phyloP scores from a whole-genome alignment of 1,284 basidiomycete species.

The Fomitopsis pinicola region DNA sequence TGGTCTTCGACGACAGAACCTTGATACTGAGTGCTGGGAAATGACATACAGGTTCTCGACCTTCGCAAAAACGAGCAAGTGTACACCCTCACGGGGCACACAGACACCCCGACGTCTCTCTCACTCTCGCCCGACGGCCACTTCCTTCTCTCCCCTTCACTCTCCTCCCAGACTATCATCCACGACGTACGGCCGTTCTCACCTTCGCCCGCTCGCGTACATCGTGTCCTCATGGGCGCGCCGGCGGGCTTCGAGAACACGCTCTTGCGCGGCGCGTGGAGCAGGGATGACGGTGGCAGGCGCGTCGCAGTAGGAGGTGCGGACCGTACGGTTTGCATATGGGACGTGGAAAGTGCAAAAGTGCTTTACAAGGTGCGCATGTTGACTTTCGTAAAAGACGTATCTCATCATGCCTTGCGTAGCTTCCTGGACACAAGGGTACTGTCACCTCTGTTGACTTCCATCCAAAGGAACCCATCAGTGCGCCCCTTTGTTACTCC shows the following conservation, averaged over 20 bases:
- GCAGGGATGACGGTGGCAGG: slow-evolving; percentile 66
- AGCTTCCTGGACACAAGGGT: slow-evolving; percentile 92
- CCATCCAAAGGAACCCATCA: slow-evolving; percentile 90
- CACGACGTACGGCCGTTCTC: slow-evolving; percentile 92
- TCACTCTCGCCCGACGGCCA: slow-evolving; percentile 83
- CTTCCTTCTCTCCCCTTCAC: slow-evolving; percentile 81
- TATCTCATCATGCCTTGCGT: slow-evolving; percentile 3
- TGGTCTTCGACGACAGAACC: neutral
- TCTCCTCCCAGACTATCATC: slow-evolving; percentile 83
- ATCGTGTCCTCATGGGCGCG: slow-evolving; percentile 77
- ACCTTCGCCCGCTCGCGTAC: slow-evolving; percentile 73
- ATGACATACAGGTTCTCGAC: slow-evolving; percentile 67
- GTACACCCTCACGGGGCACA: slow-evolving; percentile 75
- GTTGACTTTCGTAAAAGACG: neutral
- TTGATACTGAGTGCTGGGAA: neutral
- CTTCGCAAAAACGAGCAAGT: slow-evolving; percentile 77
- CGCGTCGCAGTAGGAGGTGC: slow-evolving; percentile 78
- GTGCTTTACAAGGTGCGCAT: slow-evolving; percentile 76
- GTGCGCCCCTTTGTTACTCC: slow-evolving; percentile 38
- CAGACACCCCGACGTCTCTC: slow-evolving; percentile 87
- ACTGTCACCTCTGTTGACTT: slow-evolving; percentile 89
- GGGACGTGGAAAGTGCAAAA: slow-evolving; percentile 86
- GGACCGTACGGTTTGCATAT: slow-evolving; percentile 85
- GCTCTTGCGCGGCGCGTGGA: slow-evolving; percentile 79
- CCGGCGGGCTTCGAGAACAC: slow-evolving; percentile 90